Evolutionary conservation across 2,329 filamentous ascomycete species (phyloP), one percentile per base, ranked within the genome.

Genomic region (Sporothrix inflata): DNA sequence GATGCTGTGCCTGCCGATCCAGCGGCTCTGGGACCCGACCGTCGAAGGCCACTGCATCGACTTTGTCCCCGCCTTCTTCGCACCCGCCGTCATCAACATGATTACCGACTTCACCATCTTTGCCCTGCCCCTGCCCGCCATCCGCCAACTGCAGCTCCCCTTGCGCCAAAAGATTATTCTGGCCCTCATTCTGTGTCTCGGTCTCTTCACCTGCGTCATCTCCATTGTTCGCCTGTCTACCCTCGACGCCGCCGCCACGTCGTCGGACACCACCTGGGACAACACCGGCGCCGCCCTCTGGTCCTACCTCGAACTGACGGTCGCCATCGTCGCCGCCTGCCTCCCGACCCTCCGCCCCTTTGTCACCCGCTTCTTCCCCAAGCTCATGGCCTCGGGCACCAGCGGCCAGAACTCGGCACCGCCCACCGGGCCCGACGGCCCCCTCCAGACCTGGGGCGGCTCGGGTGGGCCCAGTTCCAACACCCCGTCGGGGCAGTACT

Each of bases 261-360:
- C 74, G 0, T 66, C 75, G 4, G 73, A 77, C 53, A 73, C 76
- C 1, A 77, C 75, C 47, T 79, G 78, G 78, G 77, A 77, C 49
- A 79, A 78, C 63, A 76, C 76, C 16, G 73, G 75, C 49, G 77
- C 78, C 0, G 78, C 78, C 5, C 74, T 77, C n/a, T 80, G 78
- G 78, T 79, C 78, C 2, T 76, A 77, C 51, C 74, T 79, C 9
- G 78, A 80, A 71, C 72, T 79, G 63, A 75, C 74, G 21, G 77
- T 77, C 9, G 77, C 77, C 7, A 77, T 79, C 9, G 55, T 78
- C 5, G 57, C 57, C 19, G 57, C 57, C 57, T 61, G 57, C 19
- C 30, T 61, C 30, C 57, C 57, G 5, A 61, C 57, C 19, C 57
- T 61, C 7, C 57, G 57, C 19, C 57, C 57, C 30, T 61, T 61